Evolutionary conservation across 2,329 filamentous ascomycete species (phyloP), one percentile per base, ranked within the genome.

Genomic region (Alternaria incomplexa): DNA sequence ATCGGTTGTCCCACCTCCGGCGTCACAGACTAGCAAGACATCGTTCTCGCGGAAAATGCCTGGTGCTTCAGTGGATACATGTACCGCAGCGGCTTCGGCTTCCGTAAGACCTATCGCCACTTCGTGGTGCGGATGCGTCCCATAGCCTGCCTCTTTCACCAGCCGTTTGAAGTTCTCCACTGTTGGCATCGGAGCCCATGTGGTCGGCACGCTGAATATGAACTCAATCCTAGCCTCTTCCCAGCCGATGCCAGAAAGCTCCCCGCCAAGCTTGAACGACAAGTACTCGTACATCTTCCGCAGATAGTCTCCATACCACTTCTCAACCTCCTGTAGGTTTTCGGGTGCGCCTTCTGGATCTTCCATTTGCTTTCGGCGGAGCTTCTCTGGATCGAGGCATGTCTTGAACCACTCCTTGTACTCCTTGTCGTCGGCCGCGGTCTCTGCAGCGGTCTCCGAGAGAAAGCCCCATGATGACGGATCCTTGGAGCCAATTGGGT

Each of bases 121-220:
- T 3, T 63, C 73, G 68, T 86, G 83, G 26, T 73, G 68, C 0
- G 65, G 61, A n/a, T 68, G 65, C 5, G 67, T 61, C 5, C 84
- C 85, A 63, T 87, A 88, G 0, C 86, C 85, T 1, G 85, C 83
- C 15, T 79, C 73, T 13, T 72, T 68, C 3, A 87, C 83, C 28
- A 85, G 81, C 1, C 70, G 69, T 61, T 84, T 84, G 75, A 87
- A 88, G 6, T 73, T 76, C 71, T 87, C 86, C 54, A 87, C 83
- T 3, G 84, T 83, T 8, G 81, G 80, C 61, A 84, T 78, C 3
- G 77, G 83, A 10, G 79, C 81, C 86, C 86, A 88, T 0, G 86
- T 88, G 1, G 86, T 88, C 0, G 86, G 86, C 1, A 87, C 85
- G 48, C 84, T 85, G 74, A 88, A 88, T 9, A 87, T 75, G 66